Conservation (phyloP, 1,284 basidiomycete genomes). For the Ganoderma lucidum region DNA sequence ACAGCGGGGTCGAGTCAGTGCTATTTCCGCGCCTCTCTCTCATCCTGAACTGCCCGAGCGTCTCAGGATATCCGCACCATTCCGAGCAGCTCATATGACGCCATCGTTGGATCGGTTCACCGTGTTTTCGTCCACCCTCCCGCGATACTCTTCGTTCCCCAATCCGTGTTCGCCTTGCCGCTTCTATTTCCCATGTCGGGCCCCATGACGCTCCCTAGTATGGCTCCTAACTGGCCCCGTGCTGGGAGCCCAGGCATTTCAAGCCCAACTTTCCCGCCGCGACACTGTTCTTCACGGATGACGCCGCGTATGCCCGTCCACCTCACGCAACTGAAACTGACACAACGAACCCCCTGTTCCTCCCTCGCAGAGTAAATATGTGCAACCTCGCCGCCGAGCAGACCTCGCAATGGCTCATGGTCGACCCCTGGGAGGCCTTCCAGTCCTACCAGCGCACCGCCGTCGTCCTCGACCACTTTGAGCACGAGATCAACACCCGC, state of each 20-base stretch:
- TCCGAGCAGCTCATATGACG: slow-evolving; percentile 3
- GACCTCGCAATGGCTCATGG: slow-evolving; percentile 87
- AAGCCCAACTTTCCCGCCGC: not conserved
- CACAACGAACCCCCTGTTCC: slow-evolving; percentile 9
- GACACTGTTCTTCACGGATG: not conserved
- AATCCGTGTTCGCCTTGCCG: not conserved
- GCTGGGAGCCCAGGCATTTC: not conserved
- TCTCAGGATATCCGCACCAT: not conserved
- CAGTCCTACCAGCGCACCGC: slow-evolving; percentile 96
- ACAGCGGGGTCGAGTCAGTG: not conserved
- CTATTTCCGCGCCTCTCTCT: not conserved
- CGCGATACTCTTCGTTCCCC: not conserved
- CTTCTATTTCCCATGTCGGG: not conserved
- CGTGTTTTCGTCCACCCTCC: not conserved
- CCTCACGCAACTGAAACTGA: not conserved
- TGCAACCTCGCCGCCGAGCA: slow-evolving; percentile 87
- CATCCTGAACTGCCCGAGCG: slow-evolving; percentile 5
- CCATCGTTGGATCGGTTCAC: not conserved
- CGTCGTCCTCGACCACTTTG: slow-evolving; percentile 95
- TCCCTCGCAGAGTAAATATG: slow-evolving; percentile 78
- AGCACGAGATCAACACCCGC: slow-evolving; percentile 89
- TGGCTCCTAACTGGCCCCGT: not conserved
- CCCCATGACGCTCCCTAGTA: not conserved
- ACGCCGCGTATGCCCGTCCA: not conserved
- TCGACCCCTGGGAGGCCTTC: slow-evolving; percentile 96